Evolutionary conservation across 148 eudicot species (phyloP), one percentile per base, ranked within the genome.

Genomic region (Chenopodium album): DNA sequence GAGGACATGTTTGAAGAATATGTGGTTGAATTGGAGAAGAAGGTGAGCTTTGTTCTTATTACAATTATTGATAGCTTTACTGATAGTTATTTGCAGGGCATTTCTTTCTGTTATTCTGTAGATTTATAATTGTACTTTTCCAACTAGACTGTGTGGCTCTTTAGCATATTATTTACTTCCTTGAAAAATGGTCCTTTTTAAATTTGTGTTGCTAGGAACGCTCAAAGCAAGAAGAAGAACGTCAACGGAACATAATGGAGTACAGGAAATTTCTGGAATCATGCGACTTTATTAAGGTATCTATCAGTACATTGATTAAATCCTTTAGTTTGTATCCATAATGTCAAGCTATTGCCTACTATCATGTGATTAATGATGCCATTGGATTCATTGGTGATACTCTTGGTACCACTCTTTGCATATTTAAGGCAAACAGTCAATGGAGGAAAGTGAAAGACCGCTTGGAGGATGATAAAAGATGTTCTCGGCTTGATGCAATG

Each of bases 381-480:
- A 63, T 79, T 76, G 46, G 37, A 63, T 56, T 56, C 54, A 47
- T 85, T 80, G 48, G 62, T 82, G 50, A 37, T 65, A 34, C 71
- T 74, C 48, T 75, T 76, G 66, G 50, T 12, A 14, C 64, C 44
- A 67, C 28, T 34, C 63, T 76, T 68, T 85, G 65, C 56, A 48
- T 75, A 74, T 68, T 79, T 46, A 79, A 97, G 99, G 97, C 98
- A 80, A 94, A 91, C 81, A 97, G 97, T 85, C 98, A 97, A 81
- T 97, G 99, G 99, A 82, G 99, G 64, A 97, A 85, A 92, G 97
- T 97, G 75, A 97, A 97, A 86, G 93, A 97, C 67, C 97, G 96
- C 62, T 87, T 97, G 82, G 98, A 94, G 90, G 87, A 82, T 80
- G 99, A 97, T 92, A 94, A 92, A 83, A 91, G 98, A 84, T 97